Percentiles rank a stretch among this genome's conserved stretches.
phyloP scores from a whole-genome alignment of 257 asterid species.

The Przewalskia tangutica region DNA sequence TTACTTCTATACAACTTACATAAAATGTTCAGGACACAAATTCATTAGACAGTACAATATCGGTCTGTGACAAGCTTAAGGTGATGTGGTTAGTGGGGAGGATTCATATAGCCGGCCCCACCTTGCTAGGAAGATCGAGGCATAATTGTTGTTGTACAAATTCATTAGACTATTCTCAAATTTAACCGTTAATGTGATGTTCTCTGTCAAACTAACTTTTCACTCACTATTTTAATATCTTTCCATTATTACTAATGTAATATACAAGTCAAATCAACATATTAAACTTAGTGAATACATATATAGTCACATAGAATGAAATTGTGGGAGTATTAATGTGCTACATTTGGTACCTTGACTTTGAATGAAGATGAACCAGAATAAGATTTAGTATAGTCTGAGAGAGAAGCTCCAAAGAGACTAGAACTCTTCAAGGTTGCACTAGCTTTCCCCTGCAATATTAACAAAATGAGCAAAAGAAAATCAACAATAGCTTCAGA shows the following conservation, averaged over 20 bases:
- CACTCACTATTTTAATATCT: neutral
- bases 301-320: neutral
- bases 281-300: too few species aligned
- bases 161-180: neutral
- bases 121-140: too few species aligned
- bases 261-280: neutral
- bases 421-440: constrained; percentile 49
- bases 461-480: neutral
- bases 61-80: too few species aligned
- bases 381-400: constrained; percentile 46
- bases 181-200: neutral
- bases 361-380: constrained; percentile 33
- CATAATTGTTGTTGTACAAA: too few species aligned
- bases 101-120: too few species aligned
- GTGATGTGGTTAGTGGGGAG: too few species aligned
- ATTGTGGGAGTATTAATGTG: neutral
- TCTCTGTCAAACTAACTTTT: neutral
- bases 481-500: neutral
- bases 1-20: neutral
- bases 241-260: neutral
- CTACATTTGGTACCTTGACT: constrained; percentile 31
- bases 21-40: too few species aligned
- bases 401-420: constrained; percentile 61
- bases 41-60: too few species aligned
- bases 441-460: constrained; percentile 47